Evolutionary conservation across 768 basidiomycete species (phyloP).

Genomic region (Cubamyces sp.): DNA sequence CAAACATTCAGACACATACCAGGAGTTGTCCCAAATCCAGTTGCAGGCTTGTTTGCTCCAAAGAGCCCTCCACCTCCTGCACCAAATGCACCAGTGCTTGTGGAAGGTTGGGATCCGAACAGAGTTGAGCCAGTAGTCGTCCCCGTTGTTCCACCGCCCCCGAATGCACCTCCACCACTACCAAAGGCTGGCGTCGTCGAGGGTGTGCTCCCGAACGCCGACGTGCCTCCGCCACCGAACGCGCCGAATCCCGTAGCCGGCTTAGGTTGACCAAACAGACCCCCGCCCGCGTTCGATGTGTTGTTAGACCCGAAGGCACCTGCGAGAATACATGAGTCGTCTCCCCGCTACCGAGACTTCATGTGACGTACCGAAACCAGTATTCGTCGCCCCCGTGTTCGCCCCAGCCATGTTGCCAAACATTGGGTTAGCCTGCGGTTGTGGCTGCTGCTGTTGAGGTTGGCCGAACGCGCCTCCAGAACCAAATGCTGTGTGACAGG

Average conservation of each 20-base stretch:
- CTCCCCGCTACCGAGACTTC: conserved; percentile 8
- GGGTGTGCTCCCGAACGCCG: conserved; percentile 50
- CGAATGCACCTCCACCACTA: conserved; percentile 24
- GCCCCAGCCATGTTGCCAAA: conserved; percentile 62
- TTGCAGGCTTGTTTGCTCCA: conserved; percentile 54
- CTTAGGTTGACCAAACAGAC: conserved; percentile 66
- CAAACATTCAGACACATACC: conserved; percentile 42
- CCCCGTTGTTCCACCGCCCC: conserved; percentile 30
- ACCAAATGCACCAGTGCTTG: conserved; percentile 36
- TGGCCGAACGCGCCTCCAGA: conserved; percentile 61
- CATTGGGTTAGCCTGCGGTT: conserved; percentile 75
- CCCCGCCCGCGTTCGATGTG: conserved; percentile 39
- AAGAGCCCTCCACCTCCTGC: conserved; percentile 52
- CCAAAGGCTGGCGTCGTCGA: conserved; percentile 47
- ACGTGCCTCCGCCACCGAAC: conserved; percentile 63
- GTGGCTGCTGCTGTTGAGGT: conserved; percentile 41
- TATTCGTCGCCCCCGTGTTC: conserved; percentile 35
- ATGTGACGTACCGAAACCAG: conserved; percentile 41
- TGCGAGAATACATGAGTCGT: conserved; percentile 13
- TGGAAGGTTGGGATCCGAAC: conserved; percentile 40
- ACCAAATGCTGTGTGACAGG: conserved; percentile 33
- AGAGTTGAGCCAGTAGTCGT: conserved; percentile 36
- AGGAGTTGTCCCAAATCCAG: conserved; percentile 49
- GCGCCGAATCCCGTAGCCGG: conserved; percentile 77
- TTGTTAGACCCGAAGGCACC: conserved; percentile 47